Base-by-base conservation (phyloP, 1,284 basidiomycete genomes). In the Volvariella volvacea region DNA sequence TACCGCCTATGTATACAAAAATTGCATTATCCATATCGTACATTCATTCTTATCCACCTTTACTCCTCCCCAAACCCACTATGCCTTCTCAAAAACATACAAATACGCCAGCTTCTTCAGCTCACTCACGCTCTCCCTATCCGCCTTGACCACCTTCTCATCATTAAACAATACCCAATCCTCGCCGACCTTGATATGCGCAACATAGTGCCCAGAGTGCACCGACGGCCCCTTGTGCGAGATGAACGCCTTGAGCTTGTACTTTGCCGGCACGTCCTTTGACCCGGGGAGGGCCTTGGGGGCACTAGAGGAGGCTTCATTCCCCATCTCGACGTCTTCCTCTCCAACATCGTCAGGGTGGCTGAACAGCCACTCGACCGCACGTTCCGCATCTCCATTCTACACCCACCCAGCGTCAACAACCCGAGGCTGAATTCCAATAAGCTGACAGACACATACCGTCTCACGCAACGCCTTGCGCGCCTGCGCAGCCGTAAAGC, bases 301-400 rank as follows among this genome's bases (percentile, higher is more conserved):
- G 7, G 58, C 40, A 9, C 64, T 41, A 4, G 48, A 52, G 15
- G 68, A 48, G 2, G 42, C 15, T 14, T 62, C 40, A 7, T 52
- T 39, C 14, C 64, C 38, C 4, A 55, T 52, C 12, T 68, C 47
- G 1, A 60, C 50, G 14, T 58, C 54, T 14, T 83, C 80, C 55
- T 88, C 82, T 16, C 92, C 92, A 1, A 63, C 72, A 54, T 97
- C 93, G 46, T 92, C 92, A 0, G 93, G 88, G 57, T 99, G 89
- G 49, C 79, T 91, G 67, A 99, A 98, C n/a, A 98, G 68, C 95
- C 95, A 99, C 52, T 96, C 94, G 2, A 98, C 82, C 0, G 94
- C 94, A 19, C 87, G 77, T 54, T 95, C 93, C 0, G 80, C 64
- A 55, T 92, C 78, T 15, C 83, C 83, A 36, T 69, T 71, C 85